phyloP scores from a whole-genome alignment of 1,139 yeast species.

The Kodamaea ohmeri region DNA sequence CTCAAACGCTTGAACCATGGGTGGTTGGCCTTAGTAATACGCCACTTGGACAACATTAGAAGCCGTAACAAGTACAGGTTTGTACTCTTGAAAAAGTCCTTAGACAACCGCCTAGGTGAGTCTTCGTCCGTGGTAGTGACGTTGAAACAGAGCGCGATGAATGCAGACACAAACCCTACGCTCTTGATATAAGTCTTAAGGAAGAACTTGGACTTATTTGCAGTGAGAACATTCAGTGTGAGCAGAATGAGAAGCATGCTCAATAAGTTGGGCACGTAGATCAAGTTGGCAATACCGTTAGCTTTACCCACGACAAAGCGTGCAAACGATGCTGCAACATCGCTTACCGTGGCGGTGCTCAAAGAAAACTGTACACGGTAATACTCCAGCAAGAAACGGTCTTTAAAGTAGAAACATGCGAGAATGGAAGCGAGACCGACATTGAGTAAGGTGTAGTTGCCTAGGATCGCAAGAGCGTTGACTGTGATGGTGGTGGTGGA shows the following conservation, averaged over 20 bases:
- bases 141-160: conserved; percentile 29
- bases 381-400: conserved; percentile 24
- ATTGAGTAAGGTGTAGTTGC: conserved; percentile 31
- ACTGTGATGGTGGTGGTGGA: conserved; percentile 27
- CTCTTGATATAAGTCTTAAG: conserved; percentile 36
- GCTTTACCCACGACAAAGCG: conserved; percentile 27
- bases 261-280: conserved; percentile 37
- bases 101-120: conserved; percentile 27
- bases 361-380: conserved; percentile 28
- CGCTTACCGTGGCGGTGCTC: conserved; percentile 12
- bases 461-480: conserved; percentile 30
- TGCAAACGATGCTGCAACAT: conserved; percentile 20
- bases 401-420: conserved; percentile 21
- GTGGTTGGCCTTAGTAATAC: conserved; percentile 40
- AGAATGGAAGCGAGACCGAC: conserved; percentile 20
- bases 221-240: conserved; percentile 32
- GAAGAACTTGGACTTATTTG: conserved; percentile 24
- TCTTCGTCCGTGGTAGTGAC: conserved; percentile 17
- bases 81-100: conserved; percentile 28
- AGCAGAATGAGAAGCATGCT: conserved; percentile 36
- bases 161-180: conserved; percentile 38
- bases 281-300: conserved; percentile 35
- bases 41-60: conserved; percentile 42
- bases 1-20: conserved; percentile 30
- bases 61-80: conserved; percentile 37